Evolutionary conservation across 306 rosid genomes (phyloP), one percentile per base, ranked within the genome.

Genomic region (Vachellia pachyceras): DNA sequence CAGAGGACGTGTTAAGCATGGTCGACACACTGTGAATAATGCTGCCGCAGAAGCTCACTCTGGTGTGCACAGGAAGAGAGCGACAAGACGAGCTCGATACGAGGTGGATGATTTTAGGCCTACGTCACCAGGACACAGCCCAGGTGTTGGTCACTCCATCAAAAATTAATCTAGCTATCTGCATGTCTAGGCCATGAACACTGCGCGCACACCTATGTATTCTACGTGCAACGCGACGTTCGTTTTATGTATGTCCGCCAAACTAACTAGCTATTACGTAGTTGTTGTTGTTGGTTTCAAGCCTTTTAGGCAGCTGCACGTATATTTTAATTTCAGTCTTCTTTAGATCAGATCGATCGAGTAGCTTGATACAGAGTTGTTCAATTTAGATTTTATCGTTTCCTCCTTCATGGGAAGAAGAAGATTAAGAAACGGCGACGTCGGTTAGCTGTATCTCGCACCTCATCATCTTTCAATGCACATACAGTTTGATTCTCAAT

Each of bases 131-230:
- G 85, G 85, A 57, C 83, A 85, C 67, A 85, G 88, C 67, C 85
- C 88, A n/a, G 88, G 88, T 40, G 88, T 85, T 67, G 88, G 88
- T 72, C 88, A 85, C 73, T 85, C 85, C 76, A 58, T 66, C 70
- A 66, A 85, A 29, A 77, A 81, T 9, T 84, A n/a, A 79, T 36
- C 67, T 63, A 29, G 18, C 40, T 11, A 22, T 3, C 39, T 25
- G 6, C 14, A 7, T 49, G 2, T 14, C 68, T 61, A 61, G 39
- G 69, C 20, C 3, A 5, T 63, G 7, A 10, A 55, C 7, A 12
- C 15, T 10, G 14, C 65, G 29, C 65, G n/a, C n/a, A n/a, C n/a
- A 10, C 15, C 5, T 10, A 23, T 23, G 4, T 58, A 3, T 13
- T 47, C 15, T 23, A 10, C 65, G 65, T 58, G 6, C 65, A 58